phyloP scores from a whole-genome alignment of 805 yeast species.

The Kurtzmaniella cleridarum region DNA sequence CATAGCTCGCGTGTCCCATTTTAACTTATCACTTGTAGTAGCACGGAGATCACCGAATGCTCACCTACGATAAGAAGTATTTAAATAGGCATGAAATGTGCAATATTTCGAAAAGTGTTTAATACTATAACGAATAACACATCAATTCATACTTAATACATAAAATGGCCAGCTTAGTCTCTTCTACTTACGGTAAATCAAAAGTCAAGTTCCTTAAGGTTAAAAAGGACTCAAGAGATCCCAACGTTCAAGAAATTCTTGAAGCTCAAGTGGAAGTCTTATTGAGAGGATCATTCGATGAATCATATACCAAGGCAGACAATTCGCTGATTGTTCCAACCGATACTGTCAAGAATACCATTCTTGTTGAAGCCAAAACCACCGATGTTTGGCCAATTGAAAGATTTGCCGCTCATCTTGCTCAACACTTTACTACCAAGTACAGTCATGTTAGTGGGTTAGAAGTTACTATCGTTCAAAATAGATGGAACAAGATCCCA shows the following conservation, averaged over 20 bases:
- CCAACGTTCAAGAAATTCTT: slow-evolving; percentile 70
- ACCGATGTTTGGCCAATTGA: slow-evolving; percentile 88
- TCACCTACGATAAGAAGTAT: too few relatives aligned
- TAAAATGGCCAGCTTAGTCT: slow-evolving; percentile 16
- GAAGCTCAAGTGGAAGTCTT: slow-evolving; percentile 79
- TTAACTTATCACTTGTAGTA: too few relatives aligned
- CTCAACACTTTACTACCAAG: slow-evolving; percentile 71
- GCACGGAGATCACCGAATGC: too few relatives aligned
- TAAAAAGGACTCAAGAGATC: slow-evolving; percentile 68
- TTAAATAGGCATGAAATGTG: too few relatives aligned
- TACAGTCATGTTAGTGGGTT: slow-evolving; percentile 75
- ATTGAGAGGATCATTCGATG: slow-evolving; percentile 73
- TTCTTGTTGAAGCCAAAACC: slow-evolving; percentile 75
- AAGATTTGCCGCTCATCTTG: slow-evolving; percentile 80
- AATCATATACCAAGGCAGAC: slow-evolving; percentile 82
- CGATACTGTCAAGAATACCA: slow-evolving; percentile 88
- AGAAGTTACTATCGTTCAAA: slow-evolving; percentile 62
- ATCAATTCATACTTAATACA: not conserved
- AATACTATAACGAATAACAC: too few relatives aligned
- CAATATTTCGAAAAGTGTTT: too few relatives aligned
- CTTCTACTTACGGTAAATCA: slow-evolving; percentile 83
- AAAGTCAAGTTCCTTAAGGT: slow-evolving; percentile 91
- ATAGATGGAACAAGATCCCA: slow-evolving; percentile 71
- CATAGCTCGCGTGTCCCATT: too few relatives aligned
- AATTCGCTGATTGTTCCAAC: slow-evolving; percentile 89